Evolutionary conservation across 768 basidiomycete genomes (phyloP).

Genomic region (Saitozyma sp.): DNA sequence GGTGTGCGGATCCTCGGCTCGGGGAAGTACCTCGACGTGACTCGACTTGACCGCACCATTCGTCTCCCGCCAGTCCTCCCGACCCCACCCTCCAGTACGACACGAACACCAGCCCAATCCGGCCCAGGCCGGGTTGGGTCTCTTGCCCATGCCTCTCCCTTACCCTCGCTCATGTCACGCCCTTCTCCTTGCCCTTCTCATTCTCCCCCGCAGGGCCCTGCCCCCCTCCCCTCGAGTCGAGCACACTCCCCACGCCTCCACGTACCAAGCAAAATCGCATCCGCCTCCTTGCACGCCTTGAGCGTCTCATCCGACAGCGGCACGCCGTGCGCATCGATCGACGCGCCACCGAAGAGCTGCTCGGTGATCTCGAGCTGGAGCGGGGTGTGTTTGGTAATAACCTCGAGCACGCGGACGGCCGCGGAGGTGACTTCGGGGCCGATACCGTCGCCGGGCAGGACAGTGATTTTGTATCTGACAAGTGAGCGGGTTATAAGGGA

Average conservation of each 20-base stretch:
- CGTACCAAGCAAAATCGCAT: constrained; percentile 93
- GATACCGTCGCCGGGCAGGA: constrained; percentile 96
- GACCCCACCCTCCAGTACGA: too few species aligned
- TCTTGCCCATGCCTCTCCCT: not conserved
- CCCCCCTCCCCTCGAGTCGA: not conserved
- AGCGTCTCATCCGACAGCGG: constrained; percentile 82
- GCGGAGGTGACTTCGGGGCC: constrained; percentile 88
- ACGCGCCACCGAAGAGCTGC: constrained; percentile 85
- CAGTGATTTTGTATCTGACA: constrained; percentile 76
- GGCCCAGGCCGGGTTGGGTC: not conserved
- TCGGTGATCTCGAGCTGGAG: constrained; percentile 72
- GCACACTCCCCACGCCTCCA: not conserved
- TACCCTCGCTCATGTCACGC: too few species aligned
- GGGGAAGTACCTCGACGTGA: too few species aligned
- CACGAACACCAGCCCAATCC: too few species aligned
- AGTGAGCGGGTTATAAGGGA: constrained; percentile 1
- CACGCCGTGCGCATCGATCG: constrained; percentile 84
- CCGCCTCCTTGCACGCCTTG: constrained; percentile 84
- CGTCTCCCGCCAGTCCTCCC: too few species aligned
- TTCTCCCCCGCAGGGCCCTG: not conserved
- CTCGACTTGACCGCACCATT: too few species aligned
- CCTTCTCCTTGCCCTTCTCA: too few species aligned
- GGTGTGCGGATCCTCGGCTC: too few species aligned
- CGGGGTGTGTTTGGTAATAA: constrained; percentile 65
- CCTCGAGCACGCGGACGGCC: constrained; percentile 77